Evolutionary conservation across 176 grass and related monocot genomes (phyloP), one percentile per base, ranked within the genome.

Genomic region (Rhynchospora tenuis): DNA sequence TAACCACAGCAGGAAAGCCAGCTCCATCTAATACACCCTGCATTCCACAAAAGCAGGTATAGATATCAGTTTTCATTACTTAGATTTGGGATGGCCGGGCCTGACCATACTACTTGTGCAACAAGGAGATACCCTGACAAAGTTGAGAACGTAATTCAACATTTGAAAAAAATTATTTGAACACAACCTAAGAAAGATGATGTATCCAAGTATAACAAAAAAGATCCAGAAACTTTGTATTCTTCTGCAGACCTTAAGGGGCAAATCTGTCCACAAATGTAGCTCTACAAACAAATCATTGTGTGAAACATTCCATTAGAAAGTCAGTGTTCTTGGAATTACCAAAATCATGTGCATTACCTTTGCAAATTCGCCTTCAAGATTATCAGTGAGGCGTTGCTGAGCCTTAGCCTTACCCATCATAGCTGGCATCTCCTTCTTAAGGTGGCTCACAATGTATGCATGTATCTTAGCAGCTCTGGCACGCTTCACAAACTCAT

Each of bases 381-480:
- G 82, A 81, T 93, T 94, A 82, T 94, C 90, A 59, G 90, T 93
- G n/a, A 98, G n/a, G n/a, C n/a, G n/a, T n/a, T n/a, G n/a, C n/a
- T n/a, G n/a, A n/a, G n/a, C n/a, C n/a, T n/a, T n/a, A 47, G 95
- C 89, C 84, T 98, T 94, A 72, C 95, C 95, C 86, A 94, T 88
- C 95, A 94, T 93, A 6, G 95, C 54, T 9, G 95, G 95, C 95
- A 98, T 98, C 59, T 94, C 89, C 66, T 91, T 98, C 73, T 82
- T 98, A 67, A 98, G 86, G 75, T 98, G 95, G 73, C 90, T 90
- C 81, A 98, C 89, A 88, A 98, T 91, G 69, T 91, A 93, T 69
- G 95, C 89, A 90, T 98, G 95, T 76, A 93, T 98, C 86, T 98
- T 94, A 58, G 92, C 92, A 83, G 95, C 92, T 89, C 95, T 94